These are phyloP conservation scores for Starmerella gropengiesseri DNA, from an alignment of 805 yeast genomes.

Conservation along the genomic window DNA sequence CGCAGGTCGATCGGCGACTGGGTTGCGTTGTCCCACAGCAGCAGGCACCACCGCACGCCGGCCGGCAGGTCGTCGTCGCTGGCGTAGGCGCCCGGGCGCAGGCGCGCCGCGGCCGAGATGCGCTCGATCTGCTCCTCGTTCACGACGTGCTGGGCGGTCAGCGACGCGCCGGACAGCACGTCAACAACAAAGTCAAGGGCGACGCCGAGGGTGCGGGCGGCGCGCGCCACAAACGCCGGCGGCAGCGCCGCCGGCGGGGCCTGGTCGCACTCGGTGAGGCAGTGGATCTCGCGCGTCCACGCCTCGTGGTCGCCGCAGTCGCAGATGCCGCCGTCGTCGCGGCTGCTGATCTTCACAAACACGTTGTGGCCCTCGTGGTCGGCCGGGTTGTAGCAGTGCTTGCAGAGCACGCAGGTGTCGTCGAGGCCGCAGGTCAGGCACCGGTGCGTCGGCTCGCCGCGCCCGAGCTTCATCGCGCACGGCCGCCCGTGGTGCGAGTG, in stretches of 20 bases:
- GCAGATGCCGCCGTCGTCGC: slow-evolving; percentile 64
- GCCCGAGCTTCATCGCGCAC: slow-evolving; percentile 59
- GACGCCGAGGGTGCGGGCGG: slow-evolving; percentile 22
- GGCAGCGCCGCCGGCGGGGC: slow-evolving; percentile 33
- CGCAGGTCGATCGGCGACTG: slow-evolving; percentile 68
- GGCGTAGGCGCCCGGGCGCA: background rate
- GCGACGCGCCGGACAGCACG: slow-evolving; percentile 23
- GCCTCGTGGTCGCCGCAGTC: slow-evolving; percentile 89
- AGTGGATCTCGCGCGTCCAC: slow-evolving; percentile 47
- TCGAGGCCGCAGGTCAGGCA: slow-evolving; percentile 68
- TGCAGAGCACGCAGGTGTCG: slow-evolving; percentile 76
- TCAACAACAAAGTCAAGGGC: slow-evolving; percentile 29
- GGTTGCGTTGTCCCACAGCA: slow-evolving; percentile 68
- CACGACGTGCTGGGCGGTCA: slow-evolving; percentile 20
- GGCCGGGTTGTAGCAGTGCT: slow-evolving; percentile 57
- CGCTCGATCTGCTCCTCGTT: slow-evolving; percentile 1
- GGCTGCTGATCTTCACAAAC: slow-evolving; percentile 47
- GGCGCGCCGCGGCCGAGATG: background rate
- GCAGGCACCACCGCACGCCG: slow-evolving; percentile 38
- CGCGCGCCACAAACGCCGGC: slow-evolving; percentile 44
- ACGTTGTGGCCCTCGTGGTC: slow-evolving; percentile 66
- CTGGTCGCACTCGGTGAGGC: slow-evolving; percentile 34
- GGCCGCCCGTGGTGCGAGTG: slow-evolving; percentile 52
- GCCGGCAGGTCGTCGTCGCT: background rate
- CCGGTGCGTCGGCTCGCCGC: slow-evolving; percentile 74